These are phyloP conservation scores for Gyrodon lividus DNA, from an alignment of 768 basidiomycete genomes.

Conservation along the genomic window DNA sequence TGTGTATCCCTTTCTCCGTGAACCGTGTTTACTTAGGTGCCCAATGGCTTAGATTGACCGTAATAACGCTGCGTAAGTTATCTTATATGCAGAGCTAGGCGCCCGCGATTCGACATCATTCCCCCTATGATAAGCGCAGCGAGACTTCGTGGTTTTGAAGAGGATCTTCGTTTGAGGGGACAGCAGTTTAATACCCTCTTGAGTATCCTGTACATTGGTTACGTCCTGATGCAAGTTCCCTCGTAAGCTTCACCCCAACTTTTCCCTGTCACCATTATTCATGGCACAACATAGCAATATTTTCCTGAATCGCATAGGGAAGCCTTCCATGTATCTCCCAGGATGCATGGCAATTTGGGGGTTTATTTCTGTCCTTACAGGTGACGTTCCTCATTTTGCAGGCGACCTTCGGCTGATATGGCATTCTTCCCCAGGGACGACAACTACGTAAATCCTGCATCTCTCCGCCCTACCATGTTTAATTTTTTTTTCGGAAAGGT, in stretches of 20 bases:
- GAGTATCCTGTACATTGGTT: constrained; percentile 68
- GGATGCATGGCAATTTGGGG: constrained; percentile 74
- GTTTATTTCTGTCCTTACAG: constrained; percentile 52
- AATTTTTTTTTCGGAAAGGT: constrained; percentile 40
- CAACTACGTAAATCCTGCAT: constrained; percentile 32
- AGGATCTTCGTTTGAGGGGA: constrained; percentile 60
- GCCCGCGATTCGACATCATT: neutral
- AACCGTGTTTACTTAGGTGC: neutral
- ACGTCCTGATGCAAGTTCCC: constrained; percentile 79
- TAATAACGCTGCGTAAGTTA: constrained; percentile 62
- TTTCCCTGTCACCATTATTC: neutral
- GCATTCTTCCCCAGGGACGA: constrained; percentile 34
- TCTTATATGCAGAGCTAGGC: neutral
- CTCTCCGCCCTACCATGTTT: neutral
- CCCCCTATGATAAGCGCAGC: constrained; percentile 53
- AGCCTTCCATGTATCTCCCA: constrained; percentile 68
- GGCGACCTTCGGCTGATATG: neutral
- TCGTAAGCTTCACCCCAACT: constrained; percentile 44
- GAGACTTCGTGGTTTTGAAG: constrained; percentile 67
- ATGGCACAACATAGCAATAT: constrained; percentile 52
- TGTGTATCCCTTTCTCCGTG: neutral
- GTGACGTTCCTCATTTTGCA: constrained; percentile 25
- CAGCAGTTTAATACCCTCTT: constrained; percentile 66
- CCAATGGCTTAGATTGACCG: constrained; percentile 53
- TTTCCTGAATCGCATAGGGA: constrained; percentile 64